A percentile compares a stretch with the other conserved stretches of the same genome.
Evolutionary conservation across 345 rosid species (phyloP).

Genomic region (Excoecaria agallocha): DNA sequence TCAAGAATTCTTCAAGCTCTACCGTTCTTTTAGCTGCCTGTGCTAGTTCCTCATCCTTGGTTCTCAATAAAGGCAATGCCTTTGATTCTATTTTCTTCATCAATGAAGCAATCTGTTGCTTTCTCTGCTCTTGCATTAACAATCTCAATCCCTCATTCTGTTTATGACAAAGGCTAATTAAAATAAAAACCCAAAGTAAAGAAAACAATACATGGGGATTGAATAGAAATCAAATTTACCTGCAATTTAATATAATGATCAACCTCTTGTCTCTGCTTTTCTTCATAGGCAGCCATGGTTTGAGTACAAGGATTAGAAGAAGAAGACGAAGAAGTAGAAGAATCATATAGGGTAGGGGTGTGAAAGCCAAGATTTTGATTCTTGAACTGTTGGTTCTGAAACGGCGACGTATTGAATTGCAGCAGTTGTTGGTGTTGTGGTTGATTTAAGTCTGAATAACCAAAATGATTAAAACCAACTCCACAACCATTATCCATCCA

Average conservation of each 20-base stretch:
- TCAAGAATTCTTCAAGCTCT: constrained; percentile 33
- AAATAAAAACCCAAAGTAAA: not conserved
- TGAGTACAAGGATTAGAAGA: constrained; percentile 17
- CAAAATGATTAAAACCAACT: constrained; percentile 11
- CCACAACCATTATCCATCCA: constrained; percentile 40
- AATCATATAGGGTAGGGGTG: not conserved
- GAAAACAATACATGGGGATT: not conserved
- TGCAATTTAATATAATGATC: constrained; percentile 57
- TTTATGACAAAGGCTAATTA: not conserved
- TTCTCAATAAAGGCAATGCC: constrained; percentile 24
- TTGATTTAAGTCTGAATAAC: not conserved
- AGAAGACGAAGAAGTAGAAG: constrained; percentile 10
- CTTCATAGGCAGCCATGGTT: constrained; percentile 27
- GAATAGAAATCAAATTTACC: constrained; percentile 32
- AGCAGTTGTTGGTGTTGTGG: constrained; percentile 26
- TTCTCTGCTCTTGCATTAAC: constrained; percentile 36
- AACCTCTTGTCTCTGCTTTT: constrained; percentile 59
- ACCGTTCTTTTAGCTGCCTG: constrained; percentile 20
- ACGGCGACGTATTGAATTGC: constrained; percentile 29
- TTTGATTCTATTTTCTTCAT: constrained; percentile 32
- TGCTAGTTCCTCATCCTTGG: constrained; percentile 37
- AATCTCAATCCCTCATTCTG: constrained; percentile 40
- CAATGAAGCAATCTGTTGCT: constrained; percentile 22
- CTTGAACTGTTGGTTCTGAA: constrained; percentile 28
- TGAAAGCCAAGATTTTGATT: constrained; percentile 33